A percentile compares a stretch with the other conserved stretches of the same genome.
Conservation (phyloP, 2,329 filamentous ascomycete species). For the Gnomoniopsis sp. region DNA sequence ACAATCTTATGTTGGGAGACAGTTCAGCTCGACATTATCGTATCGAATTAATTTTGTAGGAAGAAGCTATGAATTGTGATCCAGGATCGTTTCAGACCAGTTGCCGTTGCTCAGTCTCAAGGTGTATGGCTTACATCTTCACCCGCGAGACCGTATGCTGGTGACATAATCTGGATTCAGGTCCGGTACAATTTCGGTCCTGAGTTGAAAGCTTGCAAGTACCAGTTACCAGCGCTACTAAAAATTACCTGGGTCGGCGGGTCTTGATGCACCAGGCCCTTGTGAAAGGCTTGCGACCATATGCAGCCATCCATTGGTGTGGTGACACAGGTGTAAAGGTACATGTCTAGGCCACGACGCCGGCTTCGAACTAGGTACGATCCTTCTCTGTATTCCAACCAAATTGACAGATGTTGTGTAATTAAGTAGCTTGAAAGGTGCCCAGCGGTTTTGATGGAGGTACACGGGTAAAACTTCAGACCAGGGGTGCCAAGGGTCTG, state of each 20-base stretch:
- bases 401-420: slow-evolving; percentile 12
- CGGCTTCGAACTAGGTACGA: slow-evolving; percentile 2
- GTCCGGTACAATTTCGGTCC: not conserved
- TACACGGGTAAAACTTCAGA: not conserved
- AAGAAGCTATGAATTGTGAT: not conserved
- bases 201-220: not conserved
- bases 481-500: not conserved
- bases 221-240: not conserved
- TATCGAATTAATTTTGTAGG: not conserved
- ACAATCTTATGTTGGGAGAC: not conserved
- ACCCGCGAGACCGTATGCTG: not conserved
- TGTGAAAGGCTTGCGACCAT: not conserved
- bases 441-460: not conserved
- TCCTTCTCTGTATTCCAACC: not conserved
- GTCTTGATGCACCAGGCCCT: not conserved
- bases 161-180: not conserved
- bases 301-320: slow-evolving; percentile 13
- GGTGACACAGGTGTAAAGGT: not conserved
- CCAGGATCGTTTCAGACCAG: not conserved
- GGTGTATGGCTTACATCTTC: not conserved
- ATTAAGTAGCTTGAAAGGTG: not conserved
- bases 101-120: not conserved
- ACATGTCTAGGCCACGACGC: slow-evolving; percentile 2
- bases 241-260: not conserved
- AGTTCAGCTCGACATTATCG: not conserved